Evolutionary conservation across 129 eudicot species (phyloP).

Genomic region (Calendula officinalis): DNA sequence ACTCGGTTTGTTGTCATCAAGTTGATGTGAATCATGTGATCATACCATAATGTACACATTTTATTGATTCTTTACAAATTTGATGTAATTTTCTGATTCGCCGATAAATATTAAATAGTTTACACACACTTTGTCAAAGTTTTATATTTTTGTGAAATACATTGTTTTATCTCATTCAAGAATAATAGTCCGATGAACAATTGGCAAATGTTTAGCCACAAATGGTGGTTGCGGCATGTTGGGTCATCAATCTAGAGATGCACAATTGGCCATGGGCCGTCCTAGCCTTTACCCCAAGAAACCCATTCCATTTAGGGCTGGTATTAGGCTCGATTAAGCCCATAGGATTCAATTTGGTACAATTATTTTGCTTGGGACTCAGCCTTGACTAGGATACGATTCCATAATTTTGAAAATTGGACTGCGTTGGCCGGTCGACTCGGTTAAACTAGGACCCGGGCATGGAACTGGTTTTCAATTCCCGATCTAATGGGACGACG

Average conservation of each 20-base stretch:
- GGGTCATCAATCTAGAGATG: neutral
- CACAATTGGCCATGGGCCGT: neutral
- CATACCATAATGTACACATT: slow-evolving; percentile 44
- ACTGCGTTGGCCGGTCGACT: no score
- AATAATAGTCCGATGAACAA: neutral
- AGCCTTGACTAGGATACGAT: no score
- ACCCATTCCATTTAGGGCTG: neutral
- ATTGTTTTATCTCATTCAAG: slow-evolving; percentile 14
- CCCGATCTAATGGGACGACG: no score
- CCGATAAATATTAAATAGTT: slow-evolving; percentile 23
- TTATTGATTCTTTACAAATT: slow-evolving; percentile 51
- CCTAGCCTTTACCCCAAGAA: neutral
- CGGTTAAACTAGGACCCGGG: no score
- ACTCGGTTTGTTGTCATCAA: slow-evolving; percentile 54
- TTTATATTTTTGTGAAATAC: slow-evolving; percentile 21
- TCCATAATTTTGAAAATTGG: no score
- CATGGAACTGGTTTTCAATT: no score
- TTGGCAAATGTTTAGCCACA: neutral
- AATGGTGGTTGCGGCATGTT: neutral
- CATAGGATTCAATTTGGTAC: neutral
- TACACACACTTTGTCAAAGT: slow-evolving; percentile 21
- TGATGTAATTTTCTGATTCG: slow-evolving; percentile 36
- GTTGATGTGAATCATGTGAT: slow-evolving; percentile 25
- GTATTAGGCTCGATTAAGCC: neutral
- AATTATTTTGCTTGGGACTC: no score